Evolutionary conservation across 2,329 filamentous ascomycete species (phyloP).

Genomic region (Fusarium cicatricum): DNA sequence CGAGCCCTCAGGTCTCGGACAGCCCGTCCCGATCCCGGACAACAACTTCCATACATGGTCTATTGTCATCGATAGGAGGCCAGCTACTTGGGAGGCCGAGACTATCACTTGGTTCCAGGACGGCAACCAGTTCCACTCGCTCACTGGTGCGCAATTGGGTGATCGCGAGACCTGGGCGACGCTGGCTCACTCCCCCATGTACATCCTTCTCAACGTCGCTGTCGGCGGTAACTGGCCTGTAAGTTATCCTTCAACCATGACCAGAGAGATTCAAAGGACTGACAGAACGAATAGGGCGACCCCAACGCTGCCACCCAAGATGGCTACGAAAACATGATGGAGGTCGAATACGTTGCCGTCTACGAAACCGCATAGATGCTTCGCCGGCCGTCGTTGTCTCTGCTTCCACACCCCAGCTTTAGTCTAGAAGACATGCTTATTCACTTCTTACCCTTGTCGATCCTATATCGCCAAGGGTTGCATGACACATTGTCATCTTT

Average conservation of each 20-base stretch:
- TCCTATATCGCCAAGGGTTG: neutral
- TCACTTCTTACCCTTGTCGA: conserved; percentile 2
- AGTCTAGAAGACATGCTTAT: neutral
- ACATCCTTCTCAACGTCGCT: conserved; percentile 58
- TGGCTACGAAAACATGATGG: conserved; percentile 53
- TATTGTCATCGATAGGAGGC: conserved; percentile 56
- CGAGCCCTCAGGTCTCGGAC: conserved; percentile 54
- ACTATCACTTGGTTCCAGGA: conserved; percentile 60
- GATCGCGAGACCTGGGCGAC: conserved; percentile 54
- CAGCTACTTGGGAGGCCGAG: conserved; percentile 55
- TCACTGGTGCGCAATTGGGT: conserved; percentile 53
- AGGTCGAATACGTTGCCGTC: conserved; percentile 52
- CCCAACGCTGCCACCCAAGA: conserved; percentile 46
- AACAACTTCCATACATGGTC: conserved; percentile 59
- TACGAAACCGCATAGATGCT: conserved; percentile 42
- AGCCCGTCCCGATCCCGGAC: conserved; percentile 51
- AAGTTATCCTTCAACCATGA: conserved; percentile 23
- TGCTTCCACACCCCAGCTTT: neutral
- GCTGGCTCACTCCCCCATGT: conserved; percentile 53
- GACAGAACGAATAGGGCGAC: conserved; percentile 39
- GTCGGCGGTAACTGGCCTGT: conserved; percentile 56
- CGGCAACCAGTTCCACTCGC: conserved; percentile 52
- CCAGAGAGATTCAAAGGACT: neutral
- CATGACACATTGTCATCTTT: neutral
- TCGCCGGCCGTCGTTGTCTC: neutral